phyloP scores from a whole-genome alignment of 2,329 filamentous ascomycete genomes.

The Corynespora cassiicola region DNA sequence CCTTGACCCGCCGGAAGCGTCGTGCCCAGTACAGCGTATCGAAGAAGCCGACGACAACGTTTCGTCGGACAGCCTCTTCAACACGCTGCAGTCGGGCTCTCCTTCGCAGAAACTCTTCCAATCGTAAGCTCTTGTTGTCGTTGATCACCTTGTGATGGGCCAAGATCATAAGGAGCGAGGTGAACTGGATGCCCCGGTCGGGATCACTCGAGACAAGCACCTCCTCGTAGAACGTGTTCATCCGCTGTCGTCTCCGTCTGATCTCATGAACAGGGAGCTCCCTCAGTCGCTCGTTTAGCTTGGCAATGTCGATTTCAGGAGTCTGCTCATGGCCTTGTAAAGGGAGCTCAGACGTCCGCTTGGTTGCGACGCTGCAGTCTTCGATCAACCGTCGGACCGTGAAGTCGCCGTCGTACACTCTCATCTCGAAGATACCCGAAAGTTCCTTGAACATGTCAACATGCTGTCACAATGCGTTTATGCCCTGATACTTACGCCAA shows the following conservation, averaged over 20 bases:
- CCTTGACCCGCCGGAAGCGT: conserved; percentile 77
- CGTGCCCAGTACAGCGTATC: conserved; percentile 91
- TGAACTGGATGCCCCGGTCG: conserved; percentile 89
- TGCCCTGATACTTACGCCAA: conserved; percentile 67
- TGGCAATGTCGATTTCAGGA: conserved; percentile 71
- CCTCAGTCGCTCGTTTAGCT: conserved; percentile 74
- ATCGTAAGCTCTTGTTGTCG: conserved; percentile 91
- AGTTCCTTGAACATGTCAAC: conserved; percentile 64
- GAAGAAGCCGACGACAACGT: conserved; percentile 93
- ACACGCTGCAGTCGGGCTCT: conserved; percentile 90
- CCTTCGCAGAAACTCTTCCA: conserved; percentile 93
- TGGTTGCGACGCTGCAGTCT: conserved; percentile 70
- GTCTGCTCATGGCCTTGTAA: conserved; percentile 47
- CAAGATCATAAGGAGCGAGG: conserved; percentile 89
- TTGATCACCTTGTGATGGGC: conserved; percentile 99
- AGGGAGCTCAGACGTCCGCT: conserved; percentile 56
- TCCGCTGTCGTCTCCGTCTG: conserved; percentile 74
- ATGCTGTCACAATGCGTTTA: neutral
- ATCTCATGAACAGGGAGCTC: conserved; percentile 78
- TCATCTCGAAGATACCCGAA: conserved; percentile 95
- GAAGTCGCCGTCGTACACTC: conserved; percentile 90
- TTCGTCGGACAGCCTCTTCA: conserved; percentile 89
- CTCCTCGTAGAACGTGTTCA: conserved; percentile 97
- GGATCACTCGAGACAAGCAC: conserved; percentile 92
- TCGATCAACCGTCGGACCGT: conserved; percentile 88